Base-by-base conservation (phyloP, 2,329 filamentous ascomycete species). In the Microdochium nivale region DNA sequence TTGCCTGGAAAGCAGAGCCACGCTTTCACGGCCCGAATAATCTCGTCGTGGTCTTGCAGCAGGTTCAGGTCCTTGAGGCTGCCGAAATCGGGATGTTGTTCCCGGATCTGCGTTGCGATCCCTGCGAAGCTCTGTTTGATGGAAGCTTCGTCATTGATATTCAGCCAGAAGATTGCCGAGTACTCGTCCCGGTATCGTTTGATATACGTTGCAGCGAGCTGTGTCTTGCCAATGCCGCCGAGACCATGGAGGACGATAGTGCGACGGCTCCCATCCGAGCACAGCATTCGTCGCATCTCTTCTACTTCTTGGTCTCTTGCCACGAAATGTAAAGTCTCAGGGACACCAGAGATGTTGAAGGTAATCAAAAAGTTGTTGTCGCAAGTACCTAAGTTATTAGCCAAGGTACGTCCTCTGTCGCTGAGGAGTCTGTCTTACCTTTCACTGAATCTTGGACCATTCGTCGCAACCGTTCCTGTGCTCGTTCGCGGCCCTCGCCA, bases 1-100 rank as follows among this genome's bases (percentile, higher is more conserved):
- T 74, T 75, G 3, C 54, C 44, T 19, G 49, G 56, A 2, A 63
- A 48, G 46, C 62, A 56, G 7, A 76, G 58, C 71, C 67, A 74
- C 8, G 46, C 48, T 48, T 67, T 71, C 23, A 73, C 67, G 25
- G 61, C 64, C 21, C 55, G 48, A 2, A 66, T 51, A 25, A 62
- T 55, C 53, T 61, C 46, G 32, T 67, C 57, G 1, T 61, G 27
- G 27, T 30, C 27, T 30, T 30, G 27, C 27, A 30, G 27, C 27
- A 30, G 27, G 27, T 30, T 30, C 27, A 30, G 27, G 27, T 11
- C 27, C 27, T 30, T 30, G 27, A 30, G 27, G 11, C 5, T 30
- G 27, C 27, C 27, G 27, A 30, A 5, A 30, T 30, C 27, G 27
- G 62, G 58, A 50, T 67, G 49, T 46, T 66, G 11, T 11, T 50